Base-by-base conservation (phyloP, 106 monocot genomes). In the Dendrobium nobile region DNA sequence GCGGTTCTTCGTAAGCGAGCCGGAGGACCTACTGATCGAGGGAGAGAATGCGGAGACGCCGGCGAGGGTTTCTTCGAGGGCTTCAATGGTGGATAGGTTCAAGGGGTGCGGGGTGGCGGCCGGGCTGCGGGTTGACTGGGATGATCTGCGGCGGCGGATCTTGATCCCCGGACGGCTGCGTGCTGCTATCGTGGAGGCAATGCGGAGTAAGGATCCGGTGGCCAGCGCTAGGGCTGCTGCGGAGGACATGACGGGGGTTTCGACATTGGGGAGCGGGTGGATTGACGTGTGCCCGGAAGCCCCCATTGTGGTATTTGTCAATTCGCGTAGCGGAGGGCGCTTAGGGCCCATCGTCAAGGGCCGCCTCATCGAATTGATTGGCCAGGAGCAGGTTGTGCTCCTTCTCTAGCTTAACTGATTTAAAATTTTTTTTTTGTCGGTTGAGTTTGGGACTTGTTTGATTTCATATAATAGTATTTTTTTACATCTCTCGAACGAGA, bases 221-320 rank as follows among this genome's bases (percentile, higher is more conserved):
- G 83, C 67, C 16, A 82, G 17, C 37, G 82, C 28, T 2, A 58
- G 20, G 61, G 77, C 47, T 45, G 85, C 82, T 70, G 75, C n/a
- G 51, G 77, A 26, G 65, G 80, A 15, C 2, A 54, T 27, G 26
- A 44, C 51, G 40, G 37, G 41, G 47, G 72, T 24, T 41, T 51
- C 47, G 41, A 55, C 18, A 42, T 73, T 16, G 40, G 27, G 2
- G 58, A 65, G 65, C 58, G 59, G 68, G 68, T 61, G 67, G 82
- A 78, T 72, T 54, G 82, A 79, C 28, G 83, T 55, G 54, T 73
- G 51, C 28, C 87, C 90, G 48, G 92, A 91, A 79, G 84, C 86
- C 11, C 97, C 97, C 2, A 43, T 97, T 42, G 94, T 97, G 16
- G 92, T 94, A 77, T 94, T 98, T 56, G 88, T 98, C 7, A 98